Percentiles rank a stretch among this genome's conserved stretches.
These are phyloP conservation scores for Mentha longifolia DNA, from an alignment of 257 asterid species.

Conservation along the genomic window DNA sequence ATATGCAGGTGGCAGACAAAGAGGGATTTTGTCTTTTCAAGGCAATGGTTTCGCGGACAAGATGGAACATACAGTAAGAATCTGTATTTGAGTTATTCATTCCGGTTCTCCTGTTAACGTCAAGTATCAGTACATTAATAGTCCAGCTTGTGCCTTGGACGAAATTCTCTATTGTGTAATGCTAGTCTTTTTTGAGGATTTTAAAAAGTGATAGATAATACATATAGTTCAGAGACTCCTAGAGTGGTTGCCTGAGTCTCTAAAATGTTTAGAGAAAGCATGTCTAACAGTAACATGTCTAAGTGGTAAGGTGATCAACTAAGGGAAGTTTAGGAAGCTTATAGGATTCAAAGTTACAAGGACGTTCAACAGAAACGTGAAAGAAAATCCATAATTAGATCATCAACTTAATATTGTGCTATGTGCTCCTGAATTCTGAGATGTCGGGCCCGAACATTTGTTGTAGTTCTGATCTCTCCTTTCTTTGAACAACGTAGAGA, in stretches of 20 bases:
- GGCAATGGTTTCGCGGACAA: conserved; percentile 98
- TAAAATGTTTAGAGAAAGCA: conserved; percentile 15
- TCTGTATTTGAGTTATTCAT: conserved; percentile 20
- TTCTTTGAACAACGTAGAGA: too few species aligned
- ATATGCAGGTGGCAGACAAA: conserved; percentile 86
- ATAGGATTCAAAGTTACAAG: conserved; percentile 3
- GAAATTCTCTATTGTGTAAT: conserved; percentile 18
- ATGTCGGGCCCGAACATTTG: too few species aligned
- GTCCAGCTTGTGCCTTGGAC: conserved; percentile 3
- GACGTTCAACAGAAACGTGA: conserved; percentile 12
- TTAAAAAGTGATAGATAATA: not conserved
- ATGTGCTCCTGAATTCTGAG: too few species aligned
- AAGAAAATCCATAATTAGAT: not conserved
- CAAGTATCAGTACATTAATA: conserved; percentile 21
- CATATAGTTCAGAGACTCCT: conserved; percentile 13
- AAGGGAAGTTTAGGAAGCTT: conserved; percentile 10
- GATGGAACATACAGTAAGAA: conserved; percentile 96
- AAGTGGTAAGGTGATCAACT: conserved; percentile 10
- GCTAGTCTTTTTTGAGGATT: conserved; percentile 24
- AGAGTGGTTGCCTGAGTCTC: conserved; percentile 23
- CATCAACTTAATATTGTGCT: not conserved
- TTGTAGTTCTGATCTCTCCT: too few species aligned
- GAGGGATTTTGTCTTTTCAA: conserved; percentile 91
- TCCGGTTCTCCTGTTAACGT: conserved; percentile 17
- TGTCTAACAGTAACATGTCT: conserved; percentile 15